Conservation (phyloP, 169 alveolate genomes). For the Ichthyophthirius multifiliis region DNA sequence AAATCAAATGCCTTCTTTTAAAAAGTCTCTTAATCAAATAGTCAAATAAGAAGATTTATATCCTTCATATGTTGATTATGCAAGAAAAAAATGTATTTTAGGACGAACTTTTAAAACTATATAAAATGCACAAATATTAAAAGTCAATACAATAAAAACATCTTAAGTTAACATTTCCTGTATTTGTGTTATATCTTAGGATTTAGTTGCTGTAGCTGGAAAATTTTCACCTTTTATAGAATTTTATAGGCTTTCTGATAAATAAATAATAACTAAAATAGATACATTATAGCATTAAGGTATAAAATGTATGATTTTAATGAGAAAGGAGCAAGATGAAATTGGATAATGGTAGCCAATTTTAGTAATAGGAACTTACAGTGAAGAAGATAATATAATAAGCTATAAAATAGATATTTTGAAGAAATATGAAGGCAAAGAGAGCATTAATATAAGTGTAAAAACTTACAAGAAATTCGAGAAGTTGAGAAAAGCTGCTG, state of each 20-base stretch:
- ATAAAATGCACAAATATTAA: not conserved
- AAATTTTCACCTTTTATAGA: not conserved
- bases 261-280: not conserved
- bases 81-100: not conserved
- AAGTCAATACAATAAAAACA: not conserved
- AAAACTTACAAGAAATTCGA: not conserved
- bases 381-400: not conserved
- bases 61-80: not conserved
- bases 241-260: not conserved
- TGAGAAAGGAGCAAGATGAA: not conserved
- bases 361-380: not conserved
- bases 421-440: not conserved
- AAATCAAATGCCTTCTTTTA: no score
- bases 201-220: not conserved
- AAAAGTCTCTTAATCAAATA: no score
- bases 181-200: not conserved
- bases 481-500: not conserved
- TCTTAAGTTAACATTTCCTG: not conserved
- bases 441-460: not conserved
- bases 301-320: not conserved
- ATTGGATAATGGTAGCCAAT: conserved; percentile 10
- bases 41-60: not conserved
- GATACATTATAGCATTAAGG: conserved; percentile 8
- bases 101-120: not conserved
- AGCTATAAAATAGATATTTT: not conserved